These are phyloP conservation scores for Xylariaceae sp. DNA, from an alignment of 2,329 filamentous ascomycete genomes.

Conservation along the genomic window DNA sequence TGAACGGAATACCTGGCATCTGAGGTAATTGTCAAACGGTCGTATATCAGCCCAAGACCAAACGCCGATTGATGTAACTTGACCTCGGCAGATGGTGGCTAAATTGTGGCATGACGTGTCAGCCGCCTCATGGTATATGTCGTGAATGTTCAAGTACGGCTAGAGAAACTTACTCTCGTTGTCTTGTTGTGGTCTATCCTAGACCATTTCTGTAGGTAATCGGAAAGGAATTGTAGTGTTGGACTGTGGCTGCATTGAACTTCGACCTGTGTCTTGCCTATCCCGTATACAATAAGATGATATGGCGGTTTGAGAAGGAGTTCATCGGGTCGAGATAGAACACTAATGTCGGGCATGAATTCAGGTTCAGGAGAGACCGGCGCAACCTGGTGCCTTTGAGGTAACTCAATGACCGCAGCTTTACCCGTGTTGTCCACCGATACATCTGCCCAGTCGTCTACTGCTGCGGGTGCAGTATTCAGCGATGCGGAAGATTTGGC, in stretches of 20 bases:
- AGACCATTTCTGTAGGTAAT: conserved; percentile 56
- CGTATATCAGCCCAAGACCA: conserved; percentile 51
- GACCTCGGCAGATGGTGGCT: conserved; percentile 52
- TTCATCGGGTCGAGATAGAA: conserved; percentile 54
- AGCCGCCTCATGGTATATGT: not conserved
- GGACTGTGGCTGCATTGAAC: conserved; percentile 55
- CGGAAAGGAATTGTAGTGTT: conserved; percentile 50
- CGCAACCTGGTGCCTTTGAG: not conserved
- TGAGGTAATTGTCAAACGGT: conserved; percentile 49
- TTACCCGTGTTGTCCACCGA: conserved; percentile 42
- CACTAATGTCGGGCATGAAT: conserved; percentile 49
- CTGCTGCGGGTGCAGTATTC: not conserved
- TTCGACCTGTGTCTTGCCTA: conserved; percentile 42
- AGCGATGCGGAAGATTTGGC: not conserved
- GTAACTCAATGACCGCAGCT: conserved; percentile 20
- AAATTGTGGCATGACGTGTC: not conserved
- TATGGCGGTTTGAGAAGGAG: conserved; percentile 55
- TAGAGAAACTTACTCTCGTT: conserved; percentile 19
- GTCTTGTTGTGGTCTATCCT: conserved; percentile 48
- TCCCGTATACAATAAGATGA: conserved; percentile 48
- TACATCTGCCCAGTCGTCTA: conserved; percentile 54
- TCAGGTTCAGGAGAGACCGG: conserved; percentile 26
- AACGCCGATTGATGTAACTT: conserved; percentile 52
- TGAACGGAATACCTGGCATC: conserved; percentile 43
- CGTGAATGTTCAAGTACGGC: not conserved